Percentiles rank a stretch among this genome's conserved stretches.
Conservation (phyloP, 164 flowering plant genomes). For the Piper betle region DNA sequence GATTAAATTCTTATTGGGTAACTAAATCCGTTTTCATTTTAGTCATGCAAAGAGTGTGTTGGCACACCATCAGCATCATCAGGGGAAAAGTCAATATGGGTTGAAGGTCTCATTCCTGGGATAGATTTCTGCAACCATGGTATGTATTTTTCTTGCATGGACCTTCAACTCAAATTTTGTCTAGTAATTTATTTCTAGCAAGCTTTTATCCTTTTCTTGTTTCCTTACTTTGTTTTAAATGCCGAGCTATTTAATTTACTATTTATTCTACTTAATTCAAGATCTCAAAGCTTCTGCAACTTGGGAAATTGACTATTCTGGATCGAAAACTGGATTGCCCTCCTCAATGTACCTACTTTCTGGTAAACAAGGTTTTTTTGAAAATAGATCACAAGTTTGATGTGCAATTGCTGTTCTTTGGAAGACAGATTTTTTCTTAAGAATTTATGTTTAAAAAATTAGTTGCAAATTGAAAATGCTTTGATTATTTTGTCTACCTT, state of each 20-base stretch:
- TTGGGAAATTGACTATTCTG: slow-evolving; percentile 93
- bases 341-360: slow-evolving; percentile 84
- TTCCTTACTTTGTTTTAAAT: background rate
- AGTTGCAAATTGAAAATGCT: background rate
- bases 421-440: no score
- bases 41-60: slow-evolving; percentile 11
- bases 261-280: slow-evolving; percentile 10
- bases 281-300: slow-evolving; percentile 67
- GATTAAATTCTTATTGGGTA: background rate
- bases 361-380: slow-evolving; percentile 29
- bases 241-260: background rate
- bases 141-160: slow-evolving; percentile 12
- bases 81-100: slow-evolving; percentile 61
- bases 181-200: background rate
- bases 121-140: slow-evolving; percentile 99
- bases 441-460: background rate
- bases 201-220: background rate
- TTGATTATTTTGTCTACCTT: slow-evolving; percentile 8
- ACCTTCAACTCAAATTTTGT: background rate
- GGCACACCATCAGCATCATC: slow-evolving; percentile 15
- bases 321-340: slow-evolving; percentile 58
- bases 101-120: slow-evolving; percentile 96
- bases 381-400: background rate
- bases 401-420: no score
- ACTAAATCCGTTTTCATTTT: slow-evolving; percentile 1